Base-by-base conservation (phyloP, 495 filamentous ascomycete genomes). In the Aspergillus leporis region DNA sequence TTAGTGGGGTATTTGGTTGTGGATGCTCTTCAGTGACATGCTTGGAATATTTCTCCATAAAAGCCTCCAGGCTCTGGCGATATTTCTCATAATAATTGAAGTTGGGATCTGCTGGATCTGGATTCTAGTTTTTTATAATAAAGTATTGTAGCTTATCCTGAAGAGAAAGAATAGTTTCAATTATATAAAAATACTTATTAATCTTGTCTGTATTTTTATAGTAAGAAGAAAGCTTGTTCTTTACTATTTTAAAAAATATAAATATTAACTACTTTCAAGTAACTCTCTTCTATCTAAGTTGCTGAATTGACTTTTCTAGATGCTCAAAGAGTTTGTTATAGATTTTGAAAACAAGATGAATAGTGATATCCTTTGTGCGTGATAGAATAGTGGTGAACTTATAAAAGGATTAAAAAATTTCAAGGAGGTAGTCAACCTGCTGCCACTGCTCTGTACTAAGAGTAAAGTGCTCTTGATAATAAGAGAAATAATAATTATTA, bases 141-240 rank as follows among this genome's bases (percentile, higher is more conserved):
- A 69, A 69, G 56, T 66, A 69, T 6, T 69, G 7, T 12, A 69
- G 40, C 56, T 69, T 69, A 46, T 65, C 22, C 13, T 51, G 14
- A 8, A 56, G 61, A 2, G 50, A 41, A 23, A 69, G 28, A 4
- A 69, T 67, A 21, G 51, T 70, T 2, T 43, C 47, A 65, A 70
- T 64, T 43, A 38, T 51, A 48, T 65, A 70, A 46, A 65, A 46
- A 50, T 63, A 18, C n/a, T 41, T 47, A 16, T 19, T 0, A 9
- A 64, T 50, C 7, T 51, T 8, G 51, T 65, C 54, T 23, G 51
- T 65, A 14, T 31, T 22, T 3, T 7, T 57, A 38, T 70, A 70
- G 38, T 70, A 70, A 12, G 43, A 0, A 4, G 14, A 25, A 9
- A 70, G 58, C 47, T 70, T 67, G 9, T n/a, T 1, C 19, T 21